Conservation (phyloP, 2,329 filamentous ascomycete genomes). For the Alternaria gaisen region DNA sequence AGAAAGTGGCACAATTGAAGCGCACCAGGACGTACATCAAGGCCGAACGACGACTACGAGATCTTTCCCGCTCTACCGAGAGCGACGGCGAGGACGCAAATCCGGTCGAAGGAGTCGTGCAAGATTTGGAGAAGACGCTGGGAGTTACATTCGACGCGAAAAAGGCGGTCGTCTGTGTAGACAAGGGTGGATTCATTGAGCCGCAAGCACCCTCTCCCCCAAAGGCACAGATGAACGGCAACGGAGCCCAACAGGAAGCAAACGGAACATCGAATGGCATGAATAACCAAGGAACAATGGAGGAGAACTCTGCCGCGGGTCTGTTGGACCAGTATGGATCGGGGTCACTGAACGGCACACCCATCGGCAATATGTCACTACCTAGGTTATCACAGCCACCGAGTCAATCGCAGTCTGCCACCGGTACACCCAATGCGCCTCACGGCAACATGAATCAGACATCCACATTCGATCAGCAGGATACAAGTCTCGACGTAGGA, state of each 20-base stretch:
- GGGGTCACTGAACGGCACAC: slow-evolving; percentile 68
- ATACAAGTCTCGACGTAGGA: slow-evolving; percentile 36
- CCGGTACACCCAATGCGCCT: slow-evolving; percentile 62
- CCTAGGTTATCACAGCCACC: slow-evolving; percentile 63
- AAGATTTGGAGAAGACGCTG: slow-evolving; percentile 76
- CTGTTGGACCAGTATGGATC: slow-evolving; percentile 75
- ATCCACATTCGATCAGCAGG: slow-evolving; percentile 38
- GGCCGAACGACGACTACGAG: slow-evolving; percentile 79
- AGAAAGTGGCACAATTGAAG: slow-evolving; percentile 77
- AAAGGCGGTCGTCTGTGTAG: slow-evolving; percentile 72
- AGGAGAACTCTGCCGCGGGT: slow-evolving; percentile 61
- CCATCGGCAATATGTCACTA: slow-evolving; percentile 67
- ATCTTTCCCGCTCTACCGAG: slow-evolving; percentile 61
- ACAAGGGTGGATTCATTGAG: slow-evolving; percentile 77
- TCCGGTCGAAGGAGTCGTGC: slow-evolving; percentile 76
- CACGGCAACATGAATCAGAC: slow-evolving; percentile 29
- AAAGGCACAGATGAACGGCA: slow-evolving; percentile 43
- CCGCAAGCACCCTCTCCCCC: slow-evolving; percentile 56
- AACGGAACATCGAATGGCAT: slow-evolving; percentile 48
- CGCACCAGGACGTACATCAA: slow-evolving; percentile 73
- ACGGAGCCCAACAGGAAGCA: slow-evolving; percentile 34
- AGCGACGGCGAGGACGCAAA: slow-evolving; percentile 39
- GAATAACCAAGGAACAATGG: slow-evolving; percentile 41
- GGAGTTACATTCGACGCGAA: slow-evolving; percentile 72
- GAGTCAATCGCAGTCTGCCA: slow-evolving; percentile 66